These are phyloP conservation scores for Leccinum incarnatum DNA, from an alignment of 768 basidiomycete genomes.

Conservation along the genomic window DNA sequence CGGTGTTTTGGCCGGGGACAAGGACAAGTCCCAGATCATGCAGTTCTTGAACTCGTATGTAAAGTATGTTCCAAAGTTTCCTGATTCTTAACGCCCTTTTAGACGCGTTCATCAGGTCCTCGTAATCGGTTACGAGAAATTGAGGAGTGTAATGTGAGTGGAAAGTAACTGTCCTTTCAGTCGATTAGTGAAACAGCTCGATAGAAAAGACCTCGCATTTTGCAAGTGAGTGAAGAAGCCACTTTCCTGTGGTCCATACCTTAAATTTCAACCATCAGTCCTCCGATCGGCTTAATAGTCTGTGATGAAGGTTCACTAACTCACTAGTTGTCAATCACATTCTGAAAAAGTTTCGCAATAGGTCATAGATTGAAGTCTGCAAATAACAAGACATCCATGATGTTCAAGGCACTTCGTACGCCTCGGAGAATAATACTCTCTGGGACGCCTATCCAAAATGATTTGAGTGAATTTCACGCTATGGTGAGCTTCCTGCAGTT, in stretches of 20 bases:
- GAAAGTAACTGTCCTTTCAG: not conserved
- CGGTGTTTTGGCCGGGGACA: constrained; percentile 58
- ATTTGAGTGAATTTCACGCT: constrained; percentile 90
- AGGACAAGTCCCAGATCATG: constrained; percentile 54
- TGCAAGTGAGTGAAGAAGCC: constrained; percentile 52
- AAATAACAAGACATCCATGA: constrained; percentile 82
- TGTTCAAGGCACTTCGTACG: constrained; percentile 79
- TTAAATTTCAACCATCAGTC: constrained; percentile 42
- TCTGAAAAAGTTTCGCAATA: constrained; percentile 25
- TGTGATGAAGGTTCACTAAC: constrained; percentile 81
- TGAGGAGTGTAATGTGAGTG: constrained; percentile 77
- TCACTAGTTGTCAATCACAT: not conserved
- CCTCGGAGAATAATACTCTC: constrained; percentile 83
- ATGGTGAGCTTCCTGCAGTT: constrained; percentile 61
- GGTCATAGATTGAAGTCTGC: constrained; percentile 93
- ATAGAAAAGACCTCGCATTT: constrained; percentile 53
- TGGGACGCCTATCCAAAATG: constrained; percentile 97
- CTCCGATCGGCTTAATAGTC: constrained; percentile 88
- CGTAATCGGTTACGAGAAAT: constrained; percentile 92
- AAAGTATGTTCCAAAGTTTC: not conserved
- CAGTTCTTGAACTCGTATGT: constrained; percentile 74
- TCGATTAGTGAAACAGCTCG: constrained; percentile 3
- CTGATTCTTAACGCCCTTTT: constrained; percentile 3
- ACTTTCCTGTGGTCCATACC: not conserved
- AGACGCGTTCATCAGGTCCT: constrained; percentile 82